Evolutionary conservation across 345 rosid genomes (phyloP).

Genomic region (Carallia brachiata): DNA sequence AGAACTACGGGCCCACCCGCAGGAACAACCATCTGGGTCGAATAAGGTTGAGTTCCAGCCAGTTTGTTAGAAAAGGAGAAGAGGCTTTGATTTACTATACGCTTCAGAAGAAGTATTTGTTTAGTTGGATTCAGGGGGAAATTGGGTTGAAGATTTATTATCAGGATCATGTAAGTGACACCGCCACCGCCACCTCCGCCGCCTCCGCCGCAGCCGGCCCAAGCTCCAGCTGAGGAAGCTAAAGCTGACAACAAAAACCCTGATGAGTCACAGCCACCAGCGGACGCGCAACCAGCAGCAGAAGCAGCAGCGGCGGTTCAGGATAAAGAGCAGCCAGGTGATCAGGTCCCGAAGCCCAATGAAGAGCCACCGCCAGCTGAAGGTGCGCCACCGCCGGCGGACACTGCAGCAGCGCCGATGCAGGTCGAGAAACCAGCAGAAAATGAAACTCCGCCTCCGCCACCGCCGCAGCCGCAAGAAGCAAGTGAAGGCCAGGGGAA

Average conservation of each 20-base stretch:
- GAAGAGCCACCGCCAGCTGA: conserved; percentile 5
- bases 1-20: conserved; percentile 60
- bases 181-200: conserved; percentile 22
- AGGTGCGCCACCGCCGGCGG: conserved; percentile 21
- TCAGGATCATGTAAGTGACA: conserved; percentile 42
- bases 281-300: conserved; percentile 19
- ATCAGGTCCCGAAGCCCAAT: too few relatives aligned
- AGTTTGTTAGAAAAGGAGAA: conserved; percentile 80
- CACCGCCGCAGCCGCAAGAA: conserved; percentile 16
- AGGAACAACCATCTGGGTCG: conserved; percentile 70
- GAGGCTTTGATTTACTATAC: conserved; percentile 78
- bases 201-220: background rate
- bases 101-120: conserved; percentile 54
- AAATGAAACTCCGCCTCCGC: conserved; percentile 12
- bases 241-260: conserved; percentile 22
- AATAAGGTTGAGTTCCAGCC: conserved; percentile 53
- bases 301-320: background rate
- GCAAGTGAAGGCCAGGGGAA: conserved; percentile 11
- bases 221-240: conserved; percentile 29
- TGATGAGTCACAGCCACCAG: conserved; percentile 14
- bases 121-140: conserved; percentile 68
- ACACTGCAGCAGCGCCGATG: conserved; percentile 21
- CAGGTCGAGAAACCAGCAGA: conserved; percentile 25
- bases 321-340: background rate
- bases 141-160: conserved; percentile 75